Conservation (phyloP, 2,329 filamentous ascomycete genomes). For the Epichloe sibirici region DNA sequence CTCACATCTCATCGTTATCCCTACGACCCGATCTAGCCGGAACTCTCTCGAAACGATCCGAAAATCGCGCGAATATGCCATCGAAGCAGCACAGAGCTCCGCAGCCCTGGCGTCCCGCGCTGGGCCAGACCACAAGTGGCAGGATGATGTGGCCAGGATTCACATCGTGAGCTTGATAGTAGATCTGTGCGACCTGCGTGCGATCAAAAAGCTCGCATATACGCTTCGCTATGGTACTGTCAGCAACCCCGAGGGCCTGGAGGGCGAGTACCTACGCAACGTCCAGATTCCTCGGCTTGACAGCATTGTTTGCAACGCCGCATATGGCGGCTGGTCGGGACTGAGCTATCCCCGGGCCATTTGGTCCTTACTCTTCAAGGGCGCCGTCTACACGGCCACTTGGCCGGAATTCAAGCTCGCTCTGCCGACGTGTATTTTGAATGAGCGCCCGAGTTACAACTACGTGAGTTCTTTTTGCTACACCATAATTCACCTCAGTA, state of each 20-base stretch:
- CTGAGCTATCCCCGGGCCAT: slow-evolving; percentile 55
- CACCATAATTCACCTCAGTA: too few relatives aligned
- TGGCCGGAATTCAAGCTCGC: slow-evolving; percentile 69
- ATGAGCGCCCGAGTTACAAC: slow-evolving; percentile 22
- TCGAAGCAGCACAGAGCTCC: slow-evolving; percentile 28
- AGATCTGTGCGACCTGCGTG: slow-evolving; percentile 47
- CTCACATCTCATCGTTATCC: slow-evolving; percentile 65
- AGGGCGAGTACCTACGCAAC: slow-evolving; percentile 25
- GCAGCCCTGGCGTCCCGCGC: slow-evolving; percentile 24
- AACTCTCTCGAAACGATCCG: slow-evolving; percentile 66
- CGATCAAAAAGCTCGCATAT: slow-evolving; percentile 36
- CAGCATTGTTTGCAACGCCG: slow-evolving; percentile 73
- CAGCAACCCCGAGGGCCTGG: slow-evolving; percentile 29
- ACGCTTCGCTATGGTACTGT: slow-evolving; percentile 32
- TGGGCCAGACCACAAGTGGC: slow-evolving; percentile 20
- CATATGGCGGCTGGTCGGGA: slow-evolving; percentile 77
- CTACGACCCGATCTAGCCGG: slow-evolving; percentile 63
- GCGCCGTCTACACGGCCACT: slow-evolving; percentile 56
- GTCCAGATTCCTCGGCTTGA: slow-evolving; percentile 60
- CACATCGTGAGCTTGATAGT: slow-evolving; percentile 47
- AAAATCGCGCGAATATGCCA: slow-evolving; percentile 48
- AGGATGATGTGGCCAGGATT: slow-evolving; percentile 35
- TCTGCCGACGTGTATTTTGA: slow-evolving; percentile 31
- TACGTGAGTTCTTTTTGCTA: slow-evolving; percentile 17
- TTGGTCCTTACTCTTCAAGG: slow-evolving; percentile 38